These are phyloP conservation scores for Arxiozyma heterogenica DNA, from an alignment of 1,139 yeast genomes.

Conservation along the genomic window DNA sequence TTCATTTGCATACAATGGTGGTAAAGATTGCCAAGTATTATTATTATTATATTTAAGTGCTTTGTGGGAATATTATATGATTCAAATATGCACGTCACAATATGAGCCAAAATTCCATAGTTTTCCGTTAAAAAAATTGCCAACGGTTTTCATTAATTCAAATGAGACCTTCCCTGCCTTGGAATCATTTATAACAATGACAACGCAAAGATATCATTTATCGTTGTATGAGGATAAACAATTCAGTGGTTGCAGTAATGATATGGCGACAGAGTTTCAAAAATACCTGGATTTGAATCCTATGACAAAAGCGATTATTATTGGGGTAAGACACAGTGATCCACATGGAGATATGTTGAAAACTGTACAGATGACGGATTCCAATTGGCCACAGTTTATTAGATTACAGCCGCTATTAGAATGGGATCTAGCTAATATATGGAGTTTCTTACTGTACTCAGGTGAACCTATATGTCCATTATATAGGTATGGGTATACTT, in stretches of 20 bases:
- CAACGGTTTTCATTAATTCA: conserved; percentile 27
- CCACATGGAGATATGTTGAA: conserved; percentile 25
- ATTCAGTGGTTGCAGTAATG: conserved; percentile 8
- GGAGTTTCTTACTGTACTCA: conserved; percentile 30
- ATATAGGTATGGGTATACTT: conserved; percentile 28
- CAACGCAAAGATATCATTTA: conserved; percentile 22
- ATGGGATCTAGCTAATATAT: conserved; percentile 28
- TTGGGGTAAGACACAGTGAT: conserved; percentile 30
- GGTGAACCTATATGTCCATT: conserved; percentile 30
- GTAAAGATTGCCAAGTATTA: conserved; percentile 32
- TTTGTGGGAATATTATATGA: conserved; percentile 25
- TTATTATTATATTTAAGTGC: conserved; percentile 27
- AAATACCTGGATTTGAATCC: conserved; percentile 19
- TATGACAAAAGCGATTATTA: conserved; percentile 25
- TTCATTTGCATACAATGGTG: conserved; percentile 32
- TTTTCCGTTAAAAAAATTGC: conserved; percentile 22
- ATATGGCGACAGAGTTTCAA: conserved; percentile 27
- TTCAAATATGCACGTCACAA: conserved; percentile 14
- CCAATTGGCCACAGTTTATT: conserved; percentile 29
- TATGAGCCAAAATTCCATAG: conserved; percentile 17
- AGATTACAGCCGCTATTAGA: conserved; percentile 30
- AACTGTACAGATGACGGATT: conserved; percentile 28
- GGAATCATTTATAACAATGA: conserved; percentile 21
- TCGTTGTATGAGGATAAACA: conserved; percentile 21
- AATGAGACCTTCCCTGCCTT: conserved; percentile 24